Conservation (phyloP, 2,329 filamentous ascomycete species). For the Hypoxylon sp. region DNA sequence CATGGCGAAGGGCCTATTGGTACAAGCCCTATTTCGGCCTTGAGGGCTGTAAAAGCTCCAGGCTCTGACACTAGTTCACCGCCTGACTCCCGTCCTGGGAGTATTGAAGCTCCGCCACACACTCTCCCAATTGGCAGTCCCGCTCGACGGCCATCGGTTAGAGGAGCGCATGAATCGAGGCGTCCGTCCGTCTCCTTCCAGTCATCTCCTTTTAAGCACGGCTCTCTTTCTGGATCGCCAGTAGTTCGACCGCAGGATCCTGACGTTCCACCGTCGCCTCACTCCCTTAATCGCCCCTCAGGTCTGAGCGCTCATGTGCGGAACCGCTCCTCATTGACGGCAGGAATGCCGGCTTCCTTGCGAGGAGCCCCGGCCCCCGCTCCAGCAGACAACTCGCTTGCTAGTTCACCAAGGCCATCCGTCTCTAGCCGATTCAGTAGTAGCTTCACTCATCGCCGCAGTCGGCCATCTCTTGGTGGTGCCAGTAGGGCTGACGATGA, state of each 20-base stretch:
- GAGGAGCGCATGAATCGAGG: constrained; percentile 69
- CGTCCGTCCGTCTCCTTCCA: constrained; percentile 91
- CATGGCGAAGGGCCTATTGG: constrained; percentile 83
- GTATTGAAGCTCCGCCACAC: constrained; percentile 62
- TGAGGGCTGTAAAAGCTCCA: constrained; percentile 76
- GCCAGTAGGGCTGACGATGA: constrained; percentile 80
- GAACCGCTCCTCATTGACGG: constrained; percentile 80
- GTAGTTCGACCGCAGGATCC: constrained; percentile 64
- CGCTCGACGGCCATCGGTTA: constrained; percentile 56
- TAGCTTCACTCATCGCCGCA: constrained; percentile 90
- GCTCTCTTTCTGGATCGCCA: constrained; percentile 92
- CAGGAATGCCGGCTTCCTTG: constrained; percentile 81
- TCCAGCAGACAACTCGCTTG: constrained; percentile 74
- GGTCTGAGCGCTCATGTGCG: constrained; percentile 70
- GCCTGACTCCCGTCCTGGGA: constrained; percentile 65
- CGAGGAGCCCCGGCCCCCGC: constrained; percentile 74
- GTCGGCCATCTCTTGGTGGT: constrained; percentile 81
- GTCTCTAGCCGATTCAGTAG: constrained; percentile 90
- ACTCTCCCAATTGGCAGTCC: constrained; percentile 67
- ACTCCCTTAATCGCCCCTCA: constrained; percentile 65
- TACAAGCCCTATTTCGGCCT: constrained; percentile 87
- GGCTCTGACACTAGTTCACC: constrained; percentile 75
- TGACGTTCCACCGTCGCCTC: constrained; percentile 69
- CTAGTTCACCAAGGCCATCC: constrained; percentile 83
- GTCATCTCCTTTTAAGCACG: constrained; percentile 86